Conservation (phyloP, 495 filamentous ascomycete species). For the Penicillium pulvis region DNA sequence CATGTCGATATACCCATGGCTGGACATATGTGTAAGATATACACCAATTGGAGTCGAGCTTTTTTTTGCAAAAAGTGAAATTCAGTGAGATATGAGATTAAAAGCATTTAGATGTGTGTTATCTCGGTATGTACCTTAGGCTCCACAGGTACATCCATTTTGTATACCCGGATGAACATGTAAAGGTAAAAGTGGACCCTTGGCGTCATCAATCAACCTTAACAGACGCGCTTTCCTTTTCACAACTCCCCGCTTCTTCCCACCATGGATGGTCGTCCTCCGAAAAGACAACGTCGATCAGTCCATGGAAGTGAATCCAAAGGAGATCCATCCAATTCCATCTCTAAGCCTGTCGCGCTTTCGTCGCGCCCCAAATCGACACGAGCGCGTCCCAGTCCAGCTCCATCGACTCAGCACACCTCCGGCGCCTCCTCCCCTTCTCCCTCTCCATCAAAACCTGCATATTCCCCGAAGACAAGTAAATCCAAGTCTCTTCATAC, state of each 20-base stretch:
- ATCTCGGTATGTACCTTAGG: not conserved
- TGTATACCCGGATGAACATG: not conserved
- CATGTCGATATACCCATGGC: slow-evolving; percentile 26
- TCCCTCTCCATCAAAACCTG: slow-evolving; percentile 19
- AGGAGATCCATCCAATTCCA: slow-evolving; percentile 7
- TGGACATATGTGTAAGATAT: slow-evolving; percentile 14
- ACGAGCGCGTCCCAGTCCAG: slow-evolving; percentile 12
- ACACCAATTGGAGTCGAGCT: slow-evolving; percentile 7
- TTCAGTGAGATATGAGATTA: not conserved
- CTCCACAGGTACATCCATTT: not conserved
- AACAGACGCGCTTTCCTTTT: slow-evolving; percentile 13
- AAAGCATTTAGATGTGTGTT: not conserved
- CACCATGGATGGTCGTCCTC: slow-evolving; percentile 50
- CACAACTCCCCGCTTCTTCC: not conserved
- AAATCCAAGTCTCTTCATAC: slow-evolving; percentile 26
- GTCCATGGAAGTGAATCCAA: slow-evolving; percentile 6
- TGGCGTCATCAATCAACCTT: not conserved
- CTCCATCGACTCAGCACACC: slow-evolving; percentile 10
- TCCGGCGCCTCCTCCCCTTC: slow-evolving; percentile 19
- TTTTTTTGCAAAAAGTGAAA: not conserved
- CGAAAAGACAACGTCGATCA: slow-evolving; percentile 48
- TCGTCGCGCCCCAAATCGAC: slow-evolving; percentile 20
- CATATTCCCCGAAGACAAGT: slow-evolving; percentile 9
- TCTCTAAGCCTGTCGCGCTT: slow-evolving; percentile 8
- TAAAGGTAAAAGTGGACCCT: not conserved